Evolutionary conservation across 768 basidiomycete genomes (phyloP).

Genomic region (Russula emetica): DNA sequence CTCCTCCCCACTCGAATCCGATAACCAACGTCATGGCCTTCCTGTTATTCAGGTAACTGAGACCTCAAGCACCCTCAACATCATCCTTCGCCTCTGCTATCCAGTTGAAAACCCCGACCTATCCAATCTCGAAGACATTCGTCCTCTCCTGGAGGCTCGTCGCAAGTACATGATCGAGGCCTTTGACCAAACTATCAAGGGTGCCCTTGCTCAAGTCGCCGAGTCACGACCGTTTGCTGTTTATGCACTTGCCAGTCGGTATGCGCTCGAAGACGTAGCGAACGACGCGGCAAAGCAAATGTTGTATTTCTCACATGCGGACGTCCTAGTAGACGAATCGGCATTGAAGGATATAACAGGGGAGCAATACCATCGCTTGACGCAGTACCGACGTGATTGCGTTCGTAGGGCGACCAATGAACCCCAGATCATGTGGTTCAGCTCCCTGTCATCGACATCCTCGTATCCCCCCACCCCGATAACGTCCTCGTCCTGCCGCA

Average conservation of each 20-base stretch:
- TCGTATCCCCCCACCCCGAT: slow-evolving; percentile 11
- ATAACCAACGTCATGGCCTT: slow-evolving; percentile 6
- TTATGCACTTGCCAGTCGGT: slow-evolving; percentile 24
- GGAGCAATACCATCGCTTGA: slow-evolving; percentile 17
- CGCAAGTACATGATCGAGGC: slow-evolving; percentile 25
- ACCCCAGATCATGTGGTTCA: slow-evolving; percentile 22
- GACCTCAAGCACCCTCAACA: slow-evolving; percentile 10
- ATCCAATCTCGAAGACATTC: slow-evolving; percentile 16
- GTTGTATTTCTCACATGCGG: slow-evolving; percentile 10
- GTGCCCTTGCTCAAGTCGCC: slow-evolving; percentile 13
- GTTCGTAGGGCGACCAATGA: slow-evolving; percentile 15
- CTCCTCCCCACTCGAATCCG: neutral
- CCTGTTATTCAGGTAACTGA: slow-evolving; percentile 20
- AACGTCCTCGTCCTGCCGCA: slow-evolving; percentile 17
- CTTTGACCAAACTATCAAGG: slow-evolving; percentile 19
- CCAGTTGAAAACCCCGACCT: slow-evolving; percentile 23
- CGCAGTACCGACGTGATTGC: slow-evolving; percentile 22
- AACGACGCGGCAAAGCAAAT: slow-evolving; percentile 23
- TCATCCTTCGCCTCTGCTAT: slow-evolving; percentile 24
- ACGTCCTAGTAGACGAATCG: neutral
- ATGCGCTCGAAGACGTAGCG: slow-evolving; percentile 21
- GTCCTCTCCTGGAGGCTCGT: slow-evolving; percentile 19
- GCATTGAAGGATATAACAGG: slow-evolving; percentile 19
- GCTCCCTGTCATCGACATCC: slow-evolving; percentile 17
- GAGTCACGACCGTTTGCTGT: slow-evolving; percentile 18